Evolutionary conservation across 768 basidiomycete species (phyloP), one percentile per base, ranked within the genome.

Genomic region (Crepidotus variabilis): DNA sequence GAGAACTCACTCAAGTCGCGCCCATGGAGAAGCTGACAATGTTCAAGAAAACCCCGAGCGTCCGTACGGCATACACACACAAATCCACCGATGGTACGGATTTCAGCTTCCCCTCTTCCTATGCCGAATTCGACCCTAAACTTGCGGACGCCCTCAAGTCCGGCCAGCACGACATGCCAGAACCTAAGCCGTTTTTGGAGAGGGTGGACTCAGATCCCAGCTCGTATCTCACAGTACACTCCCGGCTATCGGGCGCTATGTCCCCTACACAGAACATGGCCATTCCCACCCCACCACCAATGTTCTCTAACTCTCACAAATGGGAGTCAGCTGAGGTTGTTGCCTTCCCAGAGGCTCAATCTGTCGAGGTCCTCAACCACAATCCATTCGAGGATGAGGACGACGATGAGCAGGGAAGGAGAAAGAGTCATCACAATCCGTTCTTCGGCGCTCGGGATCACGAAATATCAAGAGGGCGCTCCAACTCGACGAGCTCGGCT

Each of bases 301-400:
- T 75, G 23, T 62, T 69, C 2, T 77, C 81, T 1, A 70, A 76
- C 14, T 66, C 71, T 1, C 87, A 90, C 70, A 76, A 67, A 48
- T 89, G 87, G 87, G 82, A 90, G 67, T 84, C 83, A 7, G 86
- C 86, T 2, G 83, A 87, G 63, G 83, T 88, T 18, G 60, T 87
- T 51, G 71, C 80, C 54, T 72, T 71, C 50, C 60, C 68, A 47
- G 75, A 78, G 32, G 71, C 67, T 28, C 67, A 69, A 46, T 51
- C 64, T 1, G 67, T 66, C 14, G 70, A 75, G 57, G 57, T 70
- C 28, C 60, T 70, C 47, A 66, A 75, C 28, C 60, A 69, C 47
- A 66, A 75, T 48, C 73, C 77, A 18, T 75, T 72, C 57, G 65
- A 63, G 14, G 70, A 71, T 13, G 63, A n/a, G n/a, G n/a, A 57